These are phyloP conservation scores for Funneliformis caledonium DNA, from an alignment of 371 early-diverging fungal species.

Conservation along the genomic window DNA sequence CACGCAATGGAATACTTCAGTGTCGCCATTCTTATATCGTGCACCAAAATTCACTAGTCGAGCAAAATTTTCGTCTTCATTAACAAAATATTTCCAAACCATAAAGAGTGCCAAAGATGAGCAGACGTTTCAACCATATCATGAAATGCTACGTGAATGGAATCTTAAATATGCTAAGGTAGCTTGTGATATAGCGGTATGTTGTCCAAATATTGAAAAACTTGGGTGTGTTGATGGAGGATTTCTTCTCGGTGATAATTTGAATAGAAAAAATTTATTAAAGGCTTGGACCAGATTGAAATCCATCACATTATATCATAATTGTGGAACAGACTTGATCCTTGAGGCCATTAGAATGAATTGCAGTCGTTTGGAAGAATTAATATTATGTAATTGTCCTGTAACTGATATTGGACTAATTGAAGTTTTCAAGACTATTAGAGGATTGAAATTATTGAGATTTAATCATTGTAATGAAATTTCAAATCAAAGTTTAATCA, in stretches of 20 bases:
- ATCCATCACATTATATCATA: background rate
- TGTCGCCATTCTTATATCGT: background rate
- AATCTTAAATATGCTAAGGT: background rate
- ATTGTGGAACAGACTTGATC: background rate
- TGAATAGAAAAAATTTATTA: background rate
- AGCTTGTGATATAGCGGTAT: background rate
- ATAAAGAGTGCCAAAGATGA: background rate
- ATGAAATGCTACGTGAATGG: conserved; percentile 15
- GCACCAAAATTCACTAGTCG: background rate
- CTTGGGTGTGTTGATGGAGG: background rate
- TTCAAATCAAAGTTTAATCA: background rate
- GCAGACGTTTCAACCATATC: background rate
- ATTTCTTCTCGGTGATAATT: background rate
- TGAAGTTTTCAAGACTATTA: background rate
- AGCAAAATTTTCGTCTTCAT: background rate
- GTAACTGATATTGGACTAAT: background rate
- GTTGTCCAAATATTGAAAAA: conserved; percentile 21
- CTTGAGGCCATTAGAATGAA: background rate
- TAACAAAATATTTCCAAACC: background rate
- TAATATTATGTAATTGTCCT: background rate
- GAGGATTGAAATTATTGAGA: background rate
- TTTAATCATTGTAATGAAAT: background rate
- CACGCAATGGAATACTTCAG: background rate
- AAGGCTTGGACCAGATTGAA: background rate
- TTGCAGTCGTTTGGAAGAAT: background rate